Conservation (phyloP, 2,329 filamentous ascomycete species). For the Talaromyces sp. region DNA sequence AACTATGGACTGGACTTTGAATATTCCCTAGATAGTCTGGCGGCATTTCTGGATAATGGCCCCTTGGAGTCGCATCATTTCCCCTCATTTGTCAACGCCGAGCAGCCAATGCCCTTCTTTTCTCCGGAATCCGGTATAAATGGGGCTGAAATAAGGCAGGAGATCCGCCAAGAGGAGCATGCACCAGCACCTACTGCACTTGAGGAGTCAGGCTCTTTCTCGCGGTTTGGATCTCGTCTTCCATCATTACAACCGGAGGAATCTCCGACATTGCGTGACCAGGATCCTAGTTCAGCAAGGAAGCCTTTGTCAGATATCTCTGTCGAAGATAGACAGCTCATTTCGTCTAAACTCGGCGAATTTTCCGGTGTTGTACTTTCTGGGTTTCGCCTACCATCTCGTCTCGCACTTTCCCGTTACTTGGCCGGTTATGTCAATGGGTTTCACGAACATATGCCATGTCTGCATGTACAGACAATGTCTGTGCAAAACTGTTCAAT, state of each 20-base stretch:
- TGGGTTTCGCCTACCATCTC: slow-evolving; percentile 19
- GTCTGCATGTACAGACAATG: slow-evolving; percentile 17
- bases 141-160: slow-evolving; percentile 18
- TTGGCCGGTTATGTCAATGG: slow-evolving; percentile 20
- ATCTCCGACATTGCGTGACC: slow-evolving; percentile 11
- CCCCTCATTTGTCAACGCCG: slow-evolving; percentile 33
- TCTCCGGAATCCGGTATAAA: slow-evolving; percentile 35
- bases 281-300: slow-evolving; percentile 5
- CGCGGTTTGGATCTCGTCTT: slow-evolving; percentile 35
- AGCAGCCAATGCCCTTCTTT: slow-evolving; percentile 40
- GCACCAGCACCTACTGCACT: slow-evolving; percentile 9
- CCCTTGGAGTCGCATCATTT: slow-evolving; percentile 36
- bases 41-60: slow-evolving; percentile 32
- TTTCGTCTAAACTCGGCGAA: slow-evolving; percentile 16
- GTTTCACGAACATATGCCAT: slow-evolving; percentile 22
- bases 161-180: not conserved
- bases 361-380: slow-evolving; percentile 15
- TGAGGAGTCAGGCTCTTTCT: slow-evolving; percentile 24
- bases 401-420: slow-evolving; percentile 20
- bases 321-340: slow-evolving; percentile 26
- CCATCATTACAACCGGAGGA: slow-evolving; percentile 37
- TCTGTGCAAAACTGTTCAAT: slow-evolving; percentile 15
- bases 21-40: slow-evolving; percentile 20
- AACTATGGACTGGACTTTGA: slow-evolving; percentile 5
- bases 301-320: slow-evolving; percentile 31